Percentiles rank a stretch among this genome's conserved stretches.
Conservation (phyloP, 495 filamentous ascomycete genomes). For the Aspergillus homomorphus region DNA sequence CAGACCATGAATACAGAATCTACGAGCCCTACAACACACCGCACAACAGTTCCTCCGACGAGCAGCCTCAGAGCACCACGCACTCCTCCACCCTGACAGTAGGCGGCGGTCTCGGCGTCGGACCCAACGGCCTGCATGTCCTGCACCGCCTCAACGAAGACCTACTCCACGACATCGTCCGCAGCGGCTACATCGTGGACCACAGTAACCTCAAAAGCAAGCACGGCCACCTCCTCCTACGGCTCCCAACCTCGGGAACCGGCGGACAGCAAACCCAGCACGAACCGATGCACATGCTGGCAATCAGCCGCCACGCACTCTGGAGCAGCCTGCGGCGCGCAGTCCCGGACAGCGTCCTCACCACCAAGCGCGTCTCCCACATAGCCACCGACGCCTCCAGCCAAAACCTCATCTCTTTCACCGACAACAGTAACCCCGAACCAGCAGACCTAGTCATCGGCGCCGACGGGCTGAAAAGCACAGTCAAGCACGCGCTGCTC, state of each 20-base stretch:
- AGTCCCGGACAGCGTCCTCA: constrained; percentile 31
- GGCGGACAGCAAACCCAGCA: constrained; percentile 3
- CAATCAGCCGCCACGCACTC: constrained; percentile 33
- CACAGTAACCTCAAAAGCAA: constrained; percentile 37
- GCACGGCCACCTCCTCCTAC: constrained; percentile 32
- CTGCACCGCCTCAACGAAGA: constrained; percentile 37
- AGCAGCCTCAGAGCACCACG: constrained; percentile 14
- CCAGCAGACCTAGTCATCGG: constrained; percentile 56
- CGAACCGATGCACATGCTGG: constrained; percentile 29
- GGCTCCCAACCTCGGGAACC: constrained; percentile 14
- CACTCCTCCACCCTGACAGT: constrained; percentile 37
- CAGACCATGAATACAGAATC: constrained; percentile 33
- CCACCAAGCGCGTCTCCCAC: constrained; percentile 25
- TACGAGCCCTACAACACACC: constrained; percentile 38
- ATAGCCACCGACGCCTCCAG: constrained; percentile 22
- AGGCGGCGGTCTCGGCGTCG: constrained; percentile 49
- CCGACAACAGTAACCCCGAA: constrained; percentile 29
- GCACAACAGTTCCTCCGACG: constrained; percentile 19
- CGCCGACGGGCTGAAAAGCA: constrained; percentile 58
- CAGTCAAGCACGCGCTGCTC: constrained; percentile 43
- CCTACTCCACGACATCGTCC: constrained; percentile 34
- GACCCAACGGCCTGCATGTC: constrained; percentile 49
- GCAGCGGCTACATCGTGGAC: constrained; percentile 35
- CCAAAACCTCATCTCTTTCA: constrained; percentile 28
- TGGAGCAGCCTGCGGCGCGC: constrained; percentile 32